Evolutionary conservation across 306 rosid genomes (phyloP).

Genomic region (Cajanus cajan): DNA sequence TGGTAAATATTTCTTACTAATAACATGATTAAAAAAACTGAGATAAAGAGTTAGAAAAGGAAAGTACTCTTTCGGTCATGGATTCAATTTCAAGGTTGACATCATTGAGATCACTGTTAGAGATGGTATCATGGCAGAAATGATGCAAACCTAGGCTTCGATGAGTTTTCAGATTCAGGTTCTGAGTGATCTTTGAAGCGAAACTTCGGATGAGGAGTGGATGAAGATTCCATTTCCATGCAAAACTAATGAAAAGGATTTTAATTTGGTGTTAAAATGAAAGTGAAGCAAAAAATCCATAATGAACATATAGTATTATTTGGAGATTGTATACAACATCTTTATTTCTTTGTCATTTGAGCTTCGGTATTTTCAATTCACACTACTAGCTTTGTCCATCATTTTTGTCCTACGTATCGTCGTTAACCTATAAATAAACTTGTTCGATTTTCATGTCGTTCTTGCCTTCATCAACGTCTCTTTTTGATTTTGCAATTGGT

Average conservation of each 20-base stretch:
- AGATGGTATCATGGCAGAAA: constrained; percentile 40
- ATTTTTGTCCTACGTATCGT: background rate
- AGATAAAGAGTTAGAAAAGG: background rate
- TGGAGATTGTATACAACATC: background rate
- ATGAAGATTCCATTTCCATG: constrained; percentile 52
- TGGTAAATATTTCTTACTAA: no score
- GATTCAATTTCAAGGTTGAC: constrained; percentile 54
- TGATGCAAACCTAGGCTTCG: constrained; percentile 43
- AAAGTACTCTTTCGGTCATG: constrained; percentile 65
- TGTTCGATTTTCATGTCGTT: background rate
- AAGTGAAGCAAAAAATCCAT: no score
- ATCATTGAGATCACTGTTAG: constrained; percentile 30
- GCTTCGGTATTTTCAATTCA: background rate
- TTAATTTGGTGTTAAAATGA: background rate
- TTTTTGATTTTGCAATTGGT: background rate
- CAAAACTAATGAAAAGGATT: background rate
- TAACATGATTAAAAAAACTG: no score
- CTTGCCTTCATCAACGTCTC: constrained; percentile 15
- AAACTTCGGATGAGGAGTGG: constrained; percentile 46
- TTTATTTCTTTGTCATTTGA: background rate
- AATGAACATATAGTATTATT: no score
- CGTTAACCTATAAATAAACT: background rate
- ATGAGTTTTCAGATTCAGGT: constrained; percentile 44
- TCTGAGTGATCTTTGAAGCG: constrained; percentile 61
- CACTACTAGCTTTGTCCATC: background rate